Percentiles rank a stretch among this genome's conserved stretches.
phyloP scores from a whole-genome alignment of 208 protist species.

The Wallacemonas sp. region DNA sequence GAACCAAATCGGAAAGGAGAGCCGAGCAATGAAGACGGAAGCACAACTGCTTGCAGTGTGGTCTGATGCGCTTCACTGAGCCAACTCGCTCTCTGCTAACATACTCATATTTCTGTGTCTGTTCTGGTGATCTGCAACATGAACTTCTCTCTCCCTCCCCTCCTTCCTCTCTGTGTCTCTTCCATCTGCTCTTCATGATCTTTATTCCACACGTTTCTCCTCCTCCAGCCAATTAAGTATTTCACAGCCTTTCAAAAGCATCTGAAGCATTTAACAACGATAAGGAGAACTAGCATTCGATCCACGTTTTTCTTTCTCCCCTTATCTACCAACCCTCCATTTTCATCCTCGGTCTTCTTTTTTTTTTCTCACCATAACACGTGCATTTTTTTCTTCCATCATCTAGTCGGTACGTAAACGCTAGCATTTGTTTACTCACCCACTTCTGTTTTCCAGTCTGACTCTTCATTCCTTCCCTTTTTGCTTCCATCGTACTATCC shows the following conservation, averaged over 20 bases:
- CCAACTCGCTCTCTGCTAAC: too few relatives aligned
- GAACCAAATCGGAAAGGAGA: too few relatives aligned
- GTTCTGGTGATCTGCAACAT: too few relatives aligned
- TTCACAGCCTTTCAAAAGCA: too few relatives aligned
- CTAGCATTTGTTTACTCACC: neutral
- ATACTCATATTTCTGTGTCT: too few relatives aligned
- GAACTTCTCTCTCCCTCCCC: neutral
- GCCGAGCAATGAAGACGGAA: too few relatives aligned
- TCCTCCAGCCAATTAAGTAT: too few relatives aligned
- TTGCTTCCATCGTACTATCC: neutral
- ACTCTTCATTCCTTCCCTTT: neutral
- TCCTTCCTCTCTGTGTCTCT: conserved; percentile 1
- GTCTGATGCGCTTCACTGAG: too few relatives aligned
- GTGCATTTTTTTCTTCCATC: neutral
- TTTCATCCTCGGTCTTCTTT: neutral
- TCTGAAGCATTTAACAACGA: neutral
- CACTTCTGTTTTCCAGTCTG: neutral
- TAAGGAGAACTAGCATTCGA: neutral
- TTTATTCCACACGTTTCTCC: too few relatives aligned
- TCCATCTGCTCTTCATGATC: neutral
- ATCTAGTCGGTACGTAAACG: too few relatives aligned
- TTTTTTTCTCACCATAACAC: conserved; percentile 14
- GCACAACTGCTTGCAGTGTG: too few relatives aligned
- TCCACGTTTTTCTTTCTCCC: neutral
- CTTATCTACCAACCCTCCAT: neutral